Percentiles rank a stretch among this genome's conserved stretches.
Conservation (phyloP, 2,329 filamentous ascomycete species). For the Fusarium sp. region DNA sequence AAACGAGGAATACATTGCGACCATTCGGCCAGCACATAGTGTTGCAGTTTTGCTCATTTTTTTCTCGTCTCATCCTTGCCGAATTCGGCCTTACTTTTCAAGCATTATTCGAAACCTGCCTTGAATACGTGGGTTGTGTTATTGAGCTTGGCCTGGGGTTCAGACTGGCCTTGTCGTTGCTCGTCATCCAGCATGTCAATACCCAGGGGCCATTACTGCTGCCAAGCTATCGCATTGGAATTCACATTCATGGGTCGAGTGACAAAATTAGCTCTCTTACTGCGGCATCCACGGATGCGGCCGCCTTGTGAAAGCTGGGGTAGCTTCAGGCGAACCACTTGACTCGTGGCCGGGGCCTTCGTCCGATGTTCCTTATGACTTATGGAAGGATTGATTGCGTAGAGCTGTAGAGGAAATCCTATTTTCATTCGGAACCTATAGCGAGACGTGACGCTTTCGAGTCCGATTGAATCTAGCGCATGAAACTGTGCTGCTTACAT, state of each 20-base stretch:
- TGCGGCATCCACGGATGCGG: not conserved
- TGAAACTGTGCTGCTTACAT: not conserved
- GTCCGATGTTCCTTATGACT: not conserved
- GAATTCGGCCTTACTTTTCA: not conserved
- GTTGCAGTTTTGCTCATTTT: not conserved
- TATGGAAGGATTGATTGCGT: not conserved
- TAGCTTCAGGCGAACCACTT: constrained; percentile 5
- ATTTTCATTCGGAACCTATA: not conserved
- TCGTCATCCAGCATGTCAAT: too few relatives aligned
- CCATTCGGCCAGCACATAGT: not conserved
- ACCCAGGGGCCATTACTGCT: not conserved
- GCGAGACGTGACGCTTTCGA: not conserved
- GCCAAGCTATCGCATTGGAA: not conserved
- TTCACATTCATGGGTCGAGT: constrained; percentile 5
- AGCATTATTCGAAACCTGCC: not conserved
- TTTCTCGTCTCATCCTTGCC: not conserved
- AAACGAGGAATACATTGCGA: not conserved
- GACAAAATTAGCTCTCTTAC: not conserved
- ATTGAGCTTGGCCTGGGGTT: not conserved
- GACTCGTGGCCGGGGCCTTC: not conserved
- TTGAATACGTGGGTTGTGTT: constrained; percentile 3
- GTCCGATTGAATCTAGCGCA: not conserved
- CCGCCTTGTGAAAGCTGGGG: not conserved
- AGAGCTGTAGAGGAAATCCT: not conserved
- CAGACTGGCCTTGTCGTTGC: not conserved